Evolutionary conservation across 768 basidiomycete genomes (phyloP), one percentile per base, ranked within the genome.

Genomic region (Hebeloma cylindrosporum): DNA sequence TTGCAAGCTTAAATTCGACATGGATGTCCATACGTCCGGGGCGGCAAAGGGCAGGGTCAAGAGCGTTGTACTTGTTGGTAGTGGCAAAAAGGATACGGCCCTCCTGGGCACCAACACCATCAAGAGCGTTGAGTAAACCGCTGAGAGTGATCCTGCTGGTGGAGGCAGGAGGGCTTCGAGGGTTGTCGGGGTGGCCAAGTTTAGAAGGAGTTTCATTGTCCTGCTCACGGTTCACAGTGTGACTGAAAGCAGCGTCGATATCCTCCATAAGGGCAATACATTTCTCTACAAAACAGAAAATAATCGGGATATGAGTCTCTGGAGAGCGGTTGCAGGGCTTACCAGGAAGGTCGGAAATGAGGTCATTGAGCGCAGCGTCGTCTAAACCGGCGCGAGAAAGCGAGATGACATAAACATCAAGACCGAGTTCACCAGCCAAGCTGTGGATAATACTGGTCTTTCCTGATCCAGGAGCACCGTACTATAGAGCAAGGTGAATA

Each of bases 261-360:
- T 91, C 89, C 60, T 91, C 88, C 79, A 92, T 88, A 26, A 92
- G 70, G 4, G 82, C 79, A 43, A 91, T 83, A 54, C 83, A 88
- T 52, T 73, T 72, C 45, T 80, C 71, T 72, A 43, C 7, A 8
- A 21, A 35, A 43, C 29, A 20, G 31, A 22, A 10, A 26, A 26
- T 50, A 37, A 29, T 31, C 31, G 26, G 13, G 50, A 11, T 14
- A 45, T 27, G 14, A 13, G 10, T 7, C 7, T 44, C 29, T 2
- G 44, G 39, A 51, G 44, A 7, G 31, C 7, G 7, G 27, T 21
- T 5, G 3, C 29, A 23, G 11, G 14, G 28, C 61, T 51, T 50
- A 69, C 70, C 73, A n/a, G 88, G 88, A 2, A 89, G 71, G 2
- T 71, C 68, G 7, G 75, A 70, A 47, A 88, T 78, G 31, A 88